Percentiles rank a stretch among this genome's conserved stretches.
phyloP scores from a whole-genome alignment of 176 grass and related monocot species.

The Eragrostis curvula region DNA sequence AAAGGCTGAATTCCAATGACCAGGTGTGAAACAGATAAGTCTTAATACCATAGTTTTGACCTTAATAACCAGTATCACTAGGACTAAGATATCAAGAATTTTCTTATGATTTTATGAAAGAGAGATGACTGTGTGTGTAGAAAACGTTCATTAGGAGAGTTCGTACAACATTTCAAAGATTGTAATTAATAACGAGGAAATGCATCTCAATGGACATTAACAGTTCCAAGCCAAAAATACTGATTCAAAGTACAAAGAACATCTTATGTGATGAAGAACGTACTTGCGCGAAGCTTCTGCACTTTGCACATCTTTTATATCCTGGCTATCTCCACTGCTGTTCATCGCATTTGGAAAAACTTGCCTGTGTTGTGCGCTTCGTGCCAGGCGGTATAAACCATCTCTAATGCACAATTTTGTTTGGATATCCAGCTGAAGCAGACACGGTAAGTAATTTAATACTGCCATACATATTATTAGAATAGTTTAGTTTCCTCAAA shows the following conservation, averaged over 20 bases:
- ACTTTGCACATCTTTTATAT: conserved; percentile 49
- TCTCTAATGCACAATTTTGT: conserved; percentile 94
- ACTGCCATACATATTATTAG: conserved; percentile 33
- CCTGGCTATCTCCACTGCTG: conserved; percentile 56
- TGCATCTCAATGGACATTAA: not conserved
- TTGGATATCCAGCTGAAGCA: conserved; percentile 80
- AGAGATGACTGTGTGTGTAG: not conserved
- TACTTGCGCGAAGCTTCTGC: conserved; percentile 55
- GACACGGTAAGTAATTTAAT: conserved; percentile 39
- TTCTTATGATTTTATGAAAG: not conserved
- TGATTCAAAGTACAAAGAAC: conserved; percentile 9
- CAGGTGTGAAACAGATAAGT: not conserved
- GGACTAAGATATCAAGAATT: not conserved
- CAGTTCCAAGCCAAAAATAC: conserved; percentile 30
- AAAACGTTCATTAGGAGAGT: conserved; percentile 1
- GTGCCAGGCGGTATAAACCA: conserved; percentile 90
- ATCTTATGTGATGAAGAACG: conserved; percentile 42
- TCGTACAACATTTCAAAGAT: not conserved
- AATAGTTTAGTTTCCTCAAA: conserved; percentile 32
- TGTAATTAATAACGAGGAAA: conserved; percentile 3
- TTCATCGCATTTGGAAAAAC: conserved; percentile 52
- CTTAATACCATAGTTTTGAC: not conserved
- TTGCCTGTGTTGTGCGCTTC: conserved; percentile 77
- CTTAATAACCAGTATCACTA: not conserved
- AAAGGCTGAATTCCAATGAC: not conserved